Conservation (phyloP, 192 early-diverging fungal genomes). For the Coemansia sp. region DNA sequence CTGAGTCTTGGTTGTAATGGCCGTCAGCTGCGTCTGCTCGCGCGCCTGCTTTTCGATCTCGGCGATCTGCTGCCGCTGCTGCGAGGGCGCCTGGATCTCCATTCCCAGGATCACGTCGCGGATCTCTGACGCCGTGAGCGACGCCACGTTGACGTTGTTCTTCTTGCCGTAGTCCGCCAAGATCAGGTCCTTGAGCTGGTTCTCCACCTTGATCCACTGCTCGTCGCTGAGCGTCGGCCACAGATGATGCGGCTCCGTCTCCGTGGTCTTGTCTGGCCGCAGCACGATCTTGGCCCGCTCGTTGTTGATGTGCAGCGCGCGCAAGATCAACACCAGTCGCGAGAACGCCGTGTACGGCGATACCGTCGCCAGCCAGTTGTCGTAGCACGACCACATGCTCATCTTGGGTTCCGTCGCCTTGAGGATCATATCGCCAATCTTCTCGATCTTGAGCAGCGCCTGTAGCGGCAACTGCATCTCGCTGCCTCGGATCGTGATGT, state of each 20-base stretch:
- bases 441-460: constrained; percentile 96
- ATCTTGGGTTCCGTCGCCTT: constrained; percentile 99
- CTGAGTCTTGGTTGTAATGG: constrained; percentile 94
- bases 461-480: constrained; percentile 99
- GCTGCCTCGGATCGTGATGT: constrained; percentile 97
- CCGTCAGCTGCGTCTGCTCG: constrained; percentile 92
- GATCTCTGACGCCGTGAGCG: constrained; percentile 95
- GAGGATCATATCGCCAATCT: constrained; percentile 98
- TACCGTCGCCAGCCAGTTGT: constrained; percentile 96
- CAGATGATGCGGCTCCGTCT: constrained; percentile 96
- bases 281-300: constrained; percentile 97
- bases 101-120: constrained; percentile 99
- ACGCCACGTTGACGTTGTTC: constrained; percentile 98
- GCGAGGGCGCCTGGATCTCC: constrained; percentile 97
- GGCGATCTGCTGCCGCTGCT: constrained; percentile 95
- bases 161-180: constrained; percentile 99
- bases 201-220: constrained; percentile 98
- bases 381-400: constrained; percentile 88
- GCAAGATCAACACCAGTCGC: constrained; percentile 92
- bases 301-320: constrained; percentile 97
- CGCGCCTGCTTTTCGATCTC: constrained; percentile 97
- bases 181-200: constrained; percentile 94
- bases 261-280: constrained; percentile 90
- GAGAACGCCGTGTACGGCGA: constrained; percentile 99
- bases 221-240: constrained; percentile 97